Evolutionary conservation across 148 eudicot genomes (phyloP).

Genomic region (Silene uniflora): DNA sequence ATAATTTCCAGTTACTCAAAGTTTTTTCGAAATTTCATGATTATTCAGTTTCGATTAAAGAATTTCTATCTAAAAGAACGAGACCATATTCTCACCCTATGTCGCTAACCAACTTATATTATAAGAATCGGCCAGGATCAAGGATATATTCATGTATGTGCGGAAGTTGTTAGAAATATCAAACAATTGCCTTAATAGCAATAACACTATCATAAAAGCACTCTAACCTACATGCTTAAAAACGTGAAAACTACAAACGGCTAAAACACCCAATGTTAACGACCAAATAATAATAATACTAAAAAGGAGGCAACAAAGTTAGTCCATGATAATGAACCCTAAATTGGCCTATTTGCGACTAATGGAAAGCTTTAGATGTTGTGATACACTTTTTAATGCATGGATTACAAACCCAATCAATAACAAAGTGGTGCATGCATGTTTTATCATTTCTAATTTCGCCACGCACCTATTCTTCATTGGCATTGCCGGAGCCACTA

Average conservation of each 20-base stretch:
- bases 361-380: not conserved
- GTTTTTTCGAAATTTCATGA: no score
- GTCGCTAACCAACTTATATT: no score
- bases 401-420: not conserved
- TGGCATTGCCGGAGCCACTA: no score
- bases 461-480: not conserved
- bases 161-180: no score
- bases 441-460: not conserved
- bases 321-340: not conserved
- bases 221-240: not conserved
- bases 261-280: not conserved
- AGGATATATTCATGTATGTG: not conserved
- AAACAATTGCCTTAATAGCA: not conserved
- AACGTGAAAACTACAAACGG: not conserved
- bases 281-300: not conserved
- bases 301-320: not conserved
- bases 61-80: no score
- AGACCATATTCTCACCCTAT: no score
- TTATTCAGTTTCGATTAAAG: no score
- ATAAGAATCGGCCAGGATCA: not conserved
- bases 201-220: not conserved
- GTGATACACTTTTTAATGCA: not conserved
- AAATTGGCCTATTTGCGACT: not conserved
- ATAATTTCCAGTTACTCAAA: no score
- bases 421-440: not conserved